Evolutionary conservation across 768 basidiomycete species (phyloP), one percentile per base, ranked within the genome.

Genomic region (Russula ochroleuca): DNA sequence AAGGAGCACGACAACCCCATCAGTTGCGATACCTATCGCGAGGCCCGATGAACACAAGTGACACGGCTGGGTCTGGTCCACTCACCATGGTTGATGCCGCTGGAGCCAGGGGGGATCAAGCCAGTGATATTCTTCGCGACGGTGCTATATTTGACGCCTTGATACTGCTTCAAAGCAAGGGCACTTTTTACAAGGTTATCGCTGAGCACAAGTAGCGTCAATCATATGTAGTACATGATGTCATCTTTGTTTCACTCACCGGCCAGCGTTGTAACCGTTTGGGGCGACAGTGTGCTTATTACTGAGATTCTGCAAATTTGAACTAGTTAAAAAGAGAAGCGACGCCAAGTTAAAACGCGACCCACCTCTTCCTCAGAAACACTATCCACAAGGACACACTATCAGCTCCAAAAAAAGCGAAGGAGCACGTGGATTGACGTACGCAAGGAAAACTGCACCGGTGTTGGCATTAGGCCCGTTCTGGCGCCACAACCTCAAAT

Each of bases 81-180:
- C 61, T 59, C 38, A 84, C 83, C 81, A 38, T 82, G 82, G 61
- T 84, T 82, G n/a, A 84, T 67, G 3, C 85, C 83, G 0, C 70
- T 53, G 28, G 76, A 73, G 5, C 87, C 86, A 6, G 81, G 66
- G 3, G 80, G 68, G 63, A 88, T 77, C 28, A 89, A 75, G 6
- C 83, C 83, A 2, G 80, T 80, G 25, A 87, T 51, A 55, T 80
- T 80, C 67, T 76, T 61, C 10, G 75, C 78, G 1, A 72, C 73
- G 0, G 84, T 83, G 21, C 59, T 69, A 66, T 86, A 90, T 0
- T 67, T 76, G 55, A 67, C 31, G 31, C 65, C 51, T 48, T n/a
- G 11, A 25, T 61, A 64, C 43, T 11, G 9, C 45, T 59, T 63
- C n/a, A 38, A 19, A 15, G 17, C 47, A 17, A 54, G 9, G n/a